Percentiles rank a stretch among this genome's conserved stretches.
Conservation (phyloP, 768 basidiomycete species). For the Trametes villosa region DNA sequence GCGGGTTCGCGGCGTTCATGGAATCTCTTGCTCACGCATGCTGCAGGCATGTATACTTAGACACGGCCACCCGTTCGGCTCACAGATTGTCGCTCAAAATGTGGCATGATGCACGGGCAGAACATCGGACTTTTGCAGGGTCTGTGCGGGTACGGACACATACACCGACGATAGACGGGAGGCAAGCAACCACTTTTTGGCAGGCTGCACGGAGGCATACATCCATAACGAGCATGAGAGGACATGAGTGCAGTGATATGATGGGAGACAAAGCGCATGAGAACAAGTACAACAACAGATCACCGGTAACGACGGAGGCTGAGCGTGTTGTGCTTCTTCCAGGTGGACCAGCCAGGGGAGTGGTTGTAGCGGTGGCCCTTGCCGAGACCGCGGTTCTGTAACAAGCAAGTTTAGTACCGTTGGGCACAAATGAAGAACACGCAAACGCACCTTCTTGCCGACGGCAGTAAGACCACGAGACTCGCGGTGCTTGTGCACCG, state of each 20-base stretch:
- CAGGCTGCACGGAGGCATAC: constrained; percentile 34
- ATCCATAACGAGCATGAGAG: constrained; percentile 36
- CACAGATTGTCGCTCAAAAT: not conserved
- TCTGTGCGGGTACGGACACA: too few relatives aligned
- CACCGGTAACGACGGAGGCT: constrained; percentile 87
- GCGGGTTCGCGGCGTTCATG: not conserved
- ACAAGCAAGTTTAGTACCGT: not conserved
- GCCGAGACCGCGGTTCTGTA: constrained; percentile 93
- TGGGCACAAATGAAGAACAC: constrained; percentile 7
- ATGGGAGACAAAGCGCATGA: constrained; percentile 35
- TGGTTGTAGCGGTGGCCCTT: constrained; percentile 96
- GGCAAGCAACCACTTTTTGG: constrained; percentile 22
- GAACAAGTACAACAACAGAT: constrained; percentile 34
- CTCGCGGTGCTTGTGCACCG: constrained; percentile 98
- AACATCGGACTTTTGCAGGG: too few relatives aligned
- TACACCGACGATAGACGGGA: not conserved
- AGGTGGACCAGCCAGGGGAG: constrained; percentile 85
- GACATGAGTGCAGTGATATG: constrained; percentile 30
- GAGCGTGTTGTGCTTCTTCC: constrained; percentile 99
- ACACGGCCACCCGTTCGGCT: not conserved
- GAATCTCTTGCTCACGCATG: not conserved
- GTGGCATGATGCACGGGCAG: not conserved
- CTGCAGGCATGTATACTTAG: constrained; percentile 3
- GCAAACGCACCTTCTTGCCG: constrained; percentile 81
- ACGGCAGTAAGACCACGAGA: constrained; percentile 95